Evolutionary conservation across 768 basidiomycete species (phyloP), one percentile per base, ranked within the genome.

Genomic region (Suillus brevipes): DNA sequence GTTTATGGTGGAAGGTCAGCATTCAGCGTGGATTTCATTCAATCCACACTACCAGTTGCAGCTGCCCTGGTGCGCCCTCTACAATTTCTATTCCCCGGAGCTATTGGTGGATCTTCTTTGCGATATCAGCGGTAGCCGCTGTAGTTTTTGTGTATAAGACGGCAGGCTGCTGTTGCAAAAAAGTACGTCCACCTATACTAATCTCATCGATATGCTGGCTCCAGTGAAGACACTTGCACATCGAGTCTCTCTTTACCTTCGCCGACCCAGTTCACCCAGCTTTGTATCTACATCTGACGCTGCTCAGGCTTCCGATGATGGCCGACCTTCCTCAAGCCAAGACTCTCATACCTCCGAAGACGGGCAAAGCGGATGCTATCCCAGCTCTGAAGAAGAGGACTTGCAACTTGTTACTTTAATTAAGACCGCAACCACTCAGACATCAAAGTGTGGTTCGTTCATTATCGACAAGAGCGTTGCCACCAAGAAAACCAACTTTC

Each of bases 21-120:
- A 37, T 58, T 37, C 56, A 38, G 25, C 25, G 23, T 57, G n/a
- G 37, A 40, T 58, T 25, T 58, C 57, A 23, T 58, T 58, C 40
- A 13, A 20, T 16, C 18, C 6, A 42, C 4, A 31, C 31, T 28
- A 4, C 57, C 57, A 20, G 57, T 13, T 55, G 31, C 16, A 5
- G 56, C 7, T 57, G 3, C 2, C 5, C 56, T 38, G 55, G 57
- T 25, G 38, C 52, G 28, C 52, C 52, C 25, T 31, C 18, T 31
- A 16, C 58, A 31, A 31, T 40, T 40, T 25, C 38, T 20, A 42
- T 16, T 59, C 10, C 9, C 57, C 25, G 38, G 38, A 38, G n/a
- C 18, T 20, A 20, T 20, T 12, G 18, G 40, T 20, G 14, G 37
- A 38, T 40, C 25, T 16, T 9, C 23, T 18, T 25, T 8, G 57